A percentile compares a stretch with the other conserved stretches of the same genome.
Evolutionary conservation across 768 basidiomycete species (phyloP).

Genomic region (Trametes meyenii): DNA sequence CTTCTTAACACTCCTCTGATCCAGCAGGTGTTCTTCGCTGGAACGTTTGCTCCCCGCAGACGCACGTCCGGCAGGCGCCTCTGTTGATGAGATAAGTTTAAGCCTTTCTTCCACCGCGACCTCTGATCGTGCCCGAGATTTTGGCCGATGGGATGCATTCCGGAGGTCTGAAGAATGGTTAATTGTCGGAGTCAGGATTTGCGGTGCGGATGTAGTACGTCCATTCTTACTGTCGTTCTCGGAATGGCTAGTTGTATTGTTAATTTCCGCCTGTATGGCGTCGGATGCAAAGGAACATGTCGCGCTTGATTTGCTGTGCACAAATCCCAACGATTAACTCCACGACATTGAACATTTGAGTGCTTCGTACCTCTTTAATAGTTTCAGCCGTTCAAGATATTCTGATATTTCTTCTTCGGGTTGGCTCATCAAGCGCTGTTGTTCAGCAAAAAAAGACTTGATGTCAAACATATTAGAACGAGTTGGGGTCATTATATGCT

Average conservation of each 20-base stretch:
- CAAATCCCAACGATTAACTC: too few species aligned
- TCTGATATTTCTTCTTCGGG: conserved; percentile 56
- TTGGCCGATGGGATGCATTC: too few species aligned
- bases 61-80: not conserved
- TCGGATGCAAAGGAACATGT: not conserved
- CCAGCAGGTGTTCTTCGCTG: not conserved
- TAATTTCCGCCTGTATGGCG: not conserved
- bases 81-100: not conserved
- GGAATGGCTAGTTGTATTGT: not conserved
- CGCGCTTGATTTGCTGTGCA: not conserved
- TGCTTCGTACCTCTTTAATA: conserved; percentile 6
- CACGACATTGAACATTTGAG: not conserved
- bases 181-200: not conserved
- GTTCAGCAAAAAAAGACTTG: conserved; percentile 56
- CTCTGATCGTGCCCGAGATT: not conserved
- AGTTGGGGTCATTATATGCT: not conserved
- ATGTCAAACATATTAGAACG: conserved; percentile 15
- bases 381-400: conserved; percentile 38
- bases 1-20: not conserved
- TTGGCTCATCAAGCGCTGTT: conserved; percentile 54
- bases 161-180: not conserved
- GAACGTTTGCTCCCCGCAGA: not conserved
- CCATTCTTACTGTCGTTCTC: not conserved
- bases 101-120: not conserved
- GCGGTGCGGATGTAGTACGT: not conserved